Conservation (phyloP, 2,329 filamentous ascomycete species). For the Ceratocystis variospora region DNA sequence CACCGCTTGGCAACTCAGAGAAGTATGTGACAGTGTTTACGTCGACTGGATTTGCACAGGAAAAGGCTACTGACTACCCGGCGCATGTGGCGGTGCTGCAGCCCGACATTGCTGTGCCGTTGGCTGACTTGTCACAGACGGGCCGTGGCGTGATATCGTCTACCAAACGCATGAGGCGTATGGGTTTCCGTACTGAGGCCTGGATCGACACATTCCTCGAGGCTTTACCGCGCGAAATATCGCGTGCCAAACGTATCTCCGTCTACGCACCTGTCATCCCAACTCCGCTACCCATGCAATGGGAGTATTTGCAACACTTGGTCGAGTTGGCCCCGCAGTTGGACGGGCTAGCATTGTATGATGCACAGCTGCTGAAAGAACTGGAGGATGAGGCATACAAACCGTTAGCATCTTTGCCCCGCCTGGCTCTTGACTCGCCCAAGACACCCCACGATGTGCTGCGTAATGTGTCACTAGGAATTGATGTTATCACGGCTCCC, state of each 20-base stretch:
- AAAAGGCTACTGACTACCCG: slow-evolving; percentile 57
- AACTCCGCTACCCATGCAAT: slow-evolving; percentile 59
- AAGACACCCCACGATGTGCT: slow-evolving; percentile 63
- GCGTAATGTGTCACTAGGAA: slow-evolving; percentile 57
- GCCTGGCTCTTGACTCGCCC: slow-evolving; percentile 59
- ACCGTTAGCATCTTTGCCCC: slow-evolving; percentile 45
- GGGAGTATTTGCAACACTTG: slow-evolving; percentile 63
- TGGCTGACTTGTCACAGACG: slow-evolving; percentile 53
- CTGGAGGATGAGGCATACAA: slow-evolving; percentile 35
- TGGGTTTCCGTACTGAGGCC: slow-evolving; percentile 71
- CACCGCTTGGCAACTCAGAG: slow-evolving; percentile 57
- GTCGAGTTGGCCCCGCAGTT: slow-evolving; percentile 45
- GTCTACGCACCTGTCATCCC: slow-evolving; percentile 60
- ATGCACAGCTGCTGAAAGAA: slow-evolving; percentile 52
- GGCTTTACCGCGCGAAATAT: slow-evolving; percentile 23
- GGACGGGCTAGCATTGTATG: slow-evolving; percentile 65
- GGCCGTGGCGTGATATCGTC: slow-evolving; percentile 39
- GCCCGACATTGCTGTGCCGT: slow-evolving; percentile 67
- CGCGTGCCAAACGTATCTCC: slow-evolving; percentile 26
- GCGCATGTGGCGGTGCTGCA: slow-evolving; percentile 48
- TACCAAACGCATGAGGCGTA: slow-evolving; percentile 60
- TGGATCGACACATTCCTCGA: slow-evolving; percentile 61
- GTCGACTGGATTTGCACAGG: slow-evolving; percentile 65
- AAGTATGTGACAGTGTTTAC: slow-evolving; percentile 65
- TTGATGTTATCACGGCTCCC: slow-evolving; percentile 66